phyloP scores from a whole-genome alignment of 1,284 basidiomycete species.

The Neolentinus lepideus region DNA sequence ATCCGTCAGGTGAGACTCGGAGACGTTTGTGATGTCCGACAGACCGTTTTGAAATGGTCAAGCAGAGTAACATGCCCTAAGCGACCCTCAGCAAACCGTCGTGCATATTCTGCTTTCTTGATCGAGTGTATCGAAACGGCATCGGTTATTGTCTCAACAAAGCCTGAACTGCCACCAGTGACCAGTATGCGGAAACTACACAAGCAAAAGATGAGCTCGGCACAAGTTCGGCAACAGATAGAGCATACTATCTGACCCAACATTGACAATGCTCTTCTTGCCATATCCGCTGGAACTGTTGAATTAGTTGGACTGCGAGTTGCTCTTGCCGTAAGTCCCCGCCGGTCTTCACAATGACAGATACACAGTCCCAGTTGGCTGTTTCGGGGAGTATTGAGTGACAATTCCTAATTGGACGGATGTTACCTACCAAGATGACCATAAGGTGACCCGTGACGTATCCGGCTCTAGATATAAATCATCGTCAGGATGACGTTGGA shows the following conservation, averaged over 20 bases:
- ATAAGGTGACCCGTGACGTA: constrained; percentile 90
- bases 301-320: constrained; percentile 92
- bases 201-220: background rate
- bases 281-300: constrained; percentile 93
- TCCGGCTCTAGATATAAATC: constrained; percentile 55
- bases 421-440: constrained; percentile 78
- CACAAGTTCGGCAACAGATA: background rate
- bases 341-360: constrained; percentile 98
- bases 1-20: background rate
- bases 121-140: constrained; percentile 98
- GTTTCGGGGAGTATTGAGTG: constrained; percentile 6
- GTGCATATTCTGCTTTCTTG: constrained; percentile 96
- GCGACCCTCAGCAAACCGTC: constrained; percentile 72
- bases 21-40: constrained; percentile 3
- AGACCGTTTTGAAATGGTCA: constrained; percentile 83
- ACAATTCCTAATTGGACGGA: constrained; percentile 23
- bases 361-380: constrained; percentile 83
- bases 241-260: constrained; percentile 86
- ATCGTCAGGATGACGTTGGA: constrained; percentile 8
- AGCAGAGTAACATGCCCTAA: constrained; percentile 82
- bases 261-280: constrained; percentile 85
- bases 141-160: constrained; percentile 95
- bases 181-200: constrained; percentile 75
- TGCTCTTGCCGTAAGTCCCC: constrained; percentile 97
- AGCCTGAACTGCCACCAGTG: constrained; percentile 86